Evolutionary conservation across 1,284 basidiomycete species (phyloP), one percentile per base, ranked within the genome.

Genomic region (Boletus albobrunnescens): DNA sequence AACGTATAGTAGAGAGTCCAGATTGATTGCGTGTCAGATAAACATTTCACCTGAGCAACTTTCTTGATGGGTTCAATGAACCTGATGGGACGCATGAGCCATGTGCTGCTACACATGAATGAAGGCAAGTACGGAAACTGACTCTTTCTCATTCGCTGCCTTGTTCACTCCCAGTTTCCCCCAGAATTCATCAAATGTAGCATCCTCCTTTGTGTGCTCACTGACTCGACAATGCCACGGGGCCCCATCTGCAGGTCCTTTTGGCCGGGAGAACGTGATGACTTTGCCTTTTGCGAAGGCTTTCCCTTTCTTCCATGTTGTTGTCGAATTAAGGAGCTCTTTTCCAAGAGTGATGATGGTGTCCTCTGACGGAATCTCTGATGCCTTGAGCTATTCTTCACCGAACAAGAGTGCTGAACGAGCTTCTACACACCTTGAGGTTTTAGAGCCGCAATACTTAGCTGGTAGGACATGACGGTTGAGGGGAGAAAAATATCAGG

Each of bases 1-100:
- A 89, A 85, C 6, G 74, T 82, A 65, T 90, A 90, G 61, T 80
- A 79, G 49, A 85, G 56, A 0, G 82, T 77, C 86, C 85, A 89
- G 48, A 89, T 80, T 19, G 74, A 69, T 46, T 82, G 77, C 3
- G 73, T 80, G 11, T 76, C 69, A 3, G 84, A 85, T 33, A 87
- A 64, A 27, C 74, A 71, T 60, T 83, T 81, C 55, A 89, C 68
- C 51, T 78, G 71, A 3, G 74, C 73, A 3, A 78, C 81, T 57
- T 84, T 81, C 58, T 80, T 76, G 50, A 89, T 76, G 30, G 78
- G 74, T 6, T 74, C 73, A 3, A 87, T 77, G 60, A 76, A 89
- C 58, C 87, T 88, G 51, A 36, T 40, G 23, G 35, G 10, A 20
- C 4, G 8, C 11, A 23, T 48, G 36, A 62, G 36, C 20, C 32